Conservation (phyloP, 805 yeast species). For the Starmera quercuum region DNA sequence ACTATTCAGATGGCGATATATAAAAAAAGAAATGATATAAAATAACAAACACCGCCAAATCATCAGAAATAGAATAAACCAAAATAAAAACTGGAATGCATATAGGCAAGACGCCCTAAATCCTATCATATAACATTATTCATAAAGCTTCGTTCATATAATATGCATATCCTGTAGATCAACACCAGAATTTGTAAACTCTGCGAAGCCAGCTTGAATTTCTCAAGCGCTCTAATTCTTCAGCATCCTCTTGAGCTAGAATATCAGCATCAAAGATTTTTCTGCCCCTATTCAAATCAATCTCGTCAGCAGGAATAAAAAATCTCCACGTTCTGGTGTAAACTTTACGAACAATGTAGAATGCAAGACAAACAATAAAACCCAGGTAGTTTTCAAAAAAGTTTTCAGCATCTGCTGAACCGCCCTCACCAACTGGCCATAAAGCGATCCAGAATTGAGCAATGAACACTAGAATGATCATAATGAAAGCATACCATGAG, state of each 20-base stretch:
- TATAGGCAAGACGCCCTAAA: no score
- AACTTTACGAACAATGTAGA: conserved; percentile 45
- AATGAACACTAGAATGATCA: conserved; percentile 42
- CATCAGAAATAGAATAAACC: no score
- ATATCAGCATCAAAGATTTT: conserved; percentile 33
- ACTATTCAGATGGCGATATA: no score
- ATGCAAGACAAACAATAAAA: conserved; percentile 30
- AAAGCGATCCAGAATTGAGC: conserved; percentile 65
- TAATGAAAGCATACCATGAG: conserved; percentile 40
- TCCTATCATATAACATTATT: no score
- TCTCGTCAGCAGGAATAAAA: conserved; percentile 28
- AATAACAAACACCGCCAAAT: no score
- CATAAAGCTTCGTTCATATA: no score
- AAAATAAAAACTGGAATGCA: no score
- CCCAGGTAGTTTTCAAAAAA: conserved; percentile 54
- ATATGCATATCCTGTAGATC: background rate
- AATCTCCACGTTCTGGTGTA: conserved; percentile 29
- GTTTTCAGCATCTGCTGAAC: conserved; percentile 26
- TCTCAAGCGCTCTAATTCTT: conserved; percentile 20
- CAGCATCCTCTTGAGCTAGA: conserved; percentile 32
- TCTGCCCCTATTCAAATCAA: conserved; percentile 40
- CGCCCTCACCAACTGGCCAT: conserved; percentile 43
- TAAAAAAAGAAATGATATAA: no score
- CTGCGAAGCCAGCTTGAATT: conserved; percentile 11
- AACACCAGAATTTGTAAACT: conserved; percentile 22